These are phyloP conservation scores for Tetraselmis striata DNA, from an alignment of 139 green algal genomes.

Conservation along the genomic window DNA sequence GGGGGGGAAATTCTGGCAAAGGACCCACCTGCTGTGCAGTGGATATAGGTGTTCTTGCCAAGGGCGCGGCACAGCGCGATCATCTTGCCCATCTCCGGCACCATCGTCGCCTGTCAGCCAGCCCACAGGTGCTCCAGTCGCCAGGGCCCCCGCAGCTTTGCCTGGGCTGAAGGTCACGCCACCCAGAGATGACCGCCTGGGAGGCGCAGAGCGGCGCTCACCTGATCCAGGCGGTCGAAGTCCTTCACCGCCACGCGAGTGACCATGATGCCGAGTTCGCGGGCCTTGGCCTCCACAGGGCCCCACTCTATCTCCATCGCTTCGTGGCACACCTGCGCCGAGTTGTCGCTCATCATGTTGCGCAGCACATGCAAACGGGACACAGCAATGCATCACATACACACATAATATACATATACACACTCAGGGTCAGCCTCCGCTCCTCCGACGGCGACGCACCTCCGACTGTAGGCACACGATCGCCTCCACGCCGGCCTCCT, in stretches of 20 bases:
- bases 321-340: slow-evolving; percentile 2
- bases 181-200: no score
- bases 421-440: no score
- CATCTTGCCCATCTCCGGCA: slow-evolving; percentile 5
- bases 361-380: no score
- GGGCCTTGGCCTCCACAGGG: neutral
- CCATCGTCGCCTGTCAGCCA: neutral
- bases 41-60: neutral
- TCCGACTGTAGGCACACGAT: slow-evolving; percentile 2
- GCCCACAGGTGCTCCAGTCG: no score
- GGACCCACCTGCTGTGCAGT: slow-evolving; percentile 2
- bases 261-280: neutral
- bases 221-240: slow-evolving; percentile 6
- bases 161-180: no score
- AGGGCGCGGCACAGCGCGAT: neutral
- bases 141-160: no score
- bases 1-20: no score
- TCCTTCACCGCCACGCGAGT: neutral
- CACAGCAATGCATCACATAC: no score
- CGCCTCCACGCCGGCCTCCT: neutral
- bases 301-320: slow-evolving; percentile 4
- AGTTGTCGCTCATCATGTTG: no score
- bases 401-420: no score
- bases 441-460: no score
- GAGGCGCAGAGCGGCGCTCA: neutral